phyloP scores from a whole-genome alignment of 495 filamentous ascomycete species.

The Podospora pseudoanserina region DNA sequence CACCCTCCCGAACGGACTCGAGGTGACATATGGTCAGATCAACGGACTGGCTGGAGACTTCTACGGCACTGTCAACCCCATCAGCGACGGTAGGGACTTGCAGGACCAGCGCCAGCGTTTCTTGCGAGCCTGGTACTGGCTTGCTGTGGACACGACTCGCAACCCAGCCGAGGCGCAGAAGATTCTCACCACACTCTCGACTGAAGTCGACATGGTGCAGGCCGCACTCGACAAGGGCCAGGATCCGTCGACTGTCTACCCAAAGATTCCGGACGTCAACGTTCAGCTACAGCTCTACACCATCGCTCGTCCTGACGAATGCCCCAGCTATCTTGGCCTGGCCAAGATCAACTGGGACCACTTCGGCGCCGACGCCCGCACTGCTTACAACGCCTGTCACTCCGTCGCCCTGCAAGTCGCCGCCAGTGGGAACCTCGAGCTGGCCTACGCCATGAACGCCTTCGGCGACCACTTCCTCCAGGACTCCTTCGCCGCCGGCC shows the following conservation, averaged over 20 bases:
- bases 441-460: conserved; percentile 25
- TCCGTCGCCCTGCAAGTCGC: conserved; percentile 16
- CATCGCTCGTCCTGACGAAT: neutral
- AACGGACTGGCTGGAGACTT: conserved; percentile 25
- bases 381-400: conserved; percentile 25
- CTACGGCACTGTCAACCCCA: conserved; percentile 19
- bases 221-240: neutral
- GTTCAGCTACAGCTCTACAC: neutral
- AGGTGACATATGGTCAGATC: conserved; percentile 25
- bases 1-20: conserved; percentile 17
- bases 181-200: neutral
- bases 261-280: neutral
- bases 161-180: conserved; percentile 6
- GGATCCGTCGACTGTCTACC: neutral
- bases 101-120: conserved; percentile 4
- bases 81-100: conserved; percentile 11
- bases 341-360: conserved; percentile 23
- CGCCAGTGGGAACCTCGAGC: conserved; percentile 10
- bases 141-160: neutral
- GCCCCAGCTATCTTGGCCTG: conserved; percentile 17
- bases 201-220: conserved; percentile 3
- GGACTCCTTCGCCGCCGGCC: conserved; percentile 25
- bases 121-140: neutral
- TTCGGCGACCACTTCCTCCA: conserved; percentile 30
- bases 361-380: conserved; percentile 24